Evolutionary conservation across 1,284 basidiomycete genomes (phyloP).

Genomic region (Schizopora paradoxa): DNA sequence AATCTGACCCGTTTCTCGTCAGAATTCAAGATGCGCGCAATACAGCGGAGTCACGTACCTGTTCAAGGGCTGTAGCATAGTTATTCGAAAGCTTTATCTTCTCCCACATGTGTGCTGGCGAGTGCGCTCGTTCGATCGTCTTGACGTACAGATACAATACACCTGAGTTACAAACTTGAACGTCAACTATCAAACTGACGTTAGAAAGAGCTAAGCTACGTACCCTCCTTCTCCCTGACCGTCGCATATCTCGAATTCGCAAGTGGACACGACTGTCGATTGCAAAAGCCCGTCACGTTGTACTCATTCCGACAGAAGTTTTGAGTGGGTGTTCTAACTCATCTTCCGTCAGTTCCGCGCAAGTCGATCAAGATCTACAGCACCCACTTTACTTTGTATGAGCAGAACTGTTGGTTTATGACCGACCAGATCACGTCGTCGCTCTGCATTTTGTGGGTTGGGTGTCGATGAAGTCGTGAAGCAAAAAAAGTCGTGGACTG

Average conservation of each 20-base stretch:
- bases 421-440: constrained; percentile 97
- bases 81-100: constrained; percentile 89
- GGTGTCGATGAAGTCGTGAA: too few relatives aligned
- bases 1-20: constrained; percentile 49
- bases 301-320: constrained; percentile 99
- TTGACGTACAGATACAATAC: constrained; percentile 95
- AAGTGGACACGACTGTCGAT: constrained; percentile 91
- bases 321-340: constrained; percentile 78
- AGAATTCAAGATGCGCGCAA: not conserved
- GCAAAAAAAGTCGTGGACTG: too few relatives aligned
- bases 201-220: constrained; percentile 21
- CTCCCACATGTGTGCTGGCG: constrained; percentile 97
- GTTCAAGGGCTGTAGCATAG: constrained; percentile 92
- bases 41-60: constrained; percentile 45
- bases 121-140: constrained; percentile 95
- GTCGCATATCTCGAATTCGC: constrained; percentile 98
- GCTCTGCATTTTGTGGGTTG: constrained; percentile 72
- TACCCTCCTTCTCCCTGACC: constrained; percentile 92
- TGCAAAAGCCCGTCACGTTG: constrained; percentile 98
- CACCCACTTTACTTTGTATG: constrained; percentile 94
- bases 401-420: constrained; percentile 91
- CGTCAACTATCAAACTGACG: not conserved
- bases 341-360: constrained; percentile 14
- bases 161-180: constrained; percentile 43
- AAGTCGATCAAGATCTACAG: not conserved